These are phyloP conservation scores for Debaryomyces castellii DNA, from an alignment of 805 yeast species.

Conservation along the genomic window DNA sequence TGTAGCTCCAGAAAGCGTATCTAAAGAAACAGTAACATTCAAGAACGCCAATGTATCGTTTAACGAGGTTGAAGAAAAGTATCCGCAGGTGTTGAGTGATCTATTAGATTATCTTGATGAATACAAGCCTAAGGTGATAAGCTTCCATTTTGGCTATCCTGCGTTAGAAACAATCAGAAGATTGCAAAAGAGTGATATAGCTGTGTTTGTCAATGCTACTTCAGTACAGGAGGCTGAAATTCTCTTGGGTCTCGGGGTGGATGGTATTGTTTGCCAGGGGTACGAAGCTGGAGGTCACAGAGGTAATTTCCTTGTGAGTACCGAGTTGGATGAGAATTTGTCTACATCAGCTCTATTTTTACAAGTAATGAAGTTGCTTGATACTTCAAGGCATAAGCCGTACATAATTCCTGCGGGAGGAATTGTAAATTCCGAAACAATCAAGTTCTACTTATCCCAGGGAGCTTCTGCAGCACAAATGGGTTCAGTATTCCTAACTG, in stretches of 20 bases:
- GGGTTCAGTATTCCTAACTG: constrained; percentile 50
- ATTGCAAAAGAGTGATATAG: constrained; percentile 37
- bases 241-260: constrained; percentile 32
- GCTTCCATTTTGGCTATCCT: constrained; percentile 58
- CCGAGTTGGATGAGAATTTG: constrained; percentile 30
- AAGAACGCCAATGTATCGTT: constrained; percentile 28
- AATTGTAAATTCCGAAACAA: constrained; percentile 31
- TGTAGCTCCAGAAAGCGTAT: constrained; percentile 4
- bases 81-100: constrained; percentile 13
- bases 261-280: constrained; percentile 56
- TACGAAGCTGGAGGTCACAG: constrained; percentile 69
- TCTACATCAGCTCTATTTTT: constrained; percentile 32
- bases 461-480: constrained; percentile 58
- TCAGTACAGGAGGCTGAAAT: constrained; percentile 40
- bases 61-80: constrained; percentile 23
- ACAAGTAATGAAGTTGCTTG: constrained; percentile 12
- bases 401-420: constrained; percentile 56
- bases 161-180: constrained; percentile 22
- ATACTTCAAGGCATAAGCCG: constrained; percentile 9
- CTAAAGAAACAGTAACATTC: constrained; percentile 8
- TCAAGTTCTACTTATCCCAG: constrained; percentile 25
- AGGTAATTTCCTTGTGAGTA: constrained; percentile 40
- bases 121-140: constrained; percentile 42
- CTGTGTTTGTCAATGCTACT: constrained; percentile 49
- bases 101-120: constrained; percentile 15